These are phyloP conservation scores for Cucurbita argyrosperma DNA, from an alignment of 306 rosid genomes.

Conservation along the genomic window DNA sequence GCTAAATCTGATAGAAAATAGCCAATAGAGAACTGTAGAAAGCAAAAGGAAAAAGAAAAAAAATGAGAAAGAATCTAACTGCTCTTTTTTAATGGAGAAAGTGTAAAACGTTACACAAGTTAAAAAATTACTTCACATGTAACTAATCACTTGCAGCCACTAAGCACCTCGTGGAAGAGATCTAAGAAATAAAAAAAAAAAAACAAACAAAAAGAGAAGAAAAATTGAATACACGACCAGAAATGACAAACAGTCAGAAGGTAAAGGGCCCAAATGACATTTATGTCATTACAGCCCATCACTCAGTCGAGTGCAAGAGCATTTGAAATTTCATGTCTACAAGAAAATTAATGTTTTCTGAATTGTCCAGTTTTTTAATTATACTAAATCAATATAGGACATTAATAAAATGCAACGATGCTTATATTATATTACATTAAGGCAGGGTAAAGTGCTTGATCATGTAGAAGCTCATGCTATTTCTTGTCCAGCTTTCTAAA, in stretches of 20 bases:
- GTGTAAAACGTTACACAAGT: not conserved
- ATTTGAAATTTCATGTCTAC: not conserved
- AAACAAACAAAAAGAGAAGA: not conserved
- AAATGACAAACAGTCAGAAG: not conserved
- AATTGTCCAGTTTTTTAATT: not conserved
- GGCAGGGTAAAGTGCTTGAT: not conserved
- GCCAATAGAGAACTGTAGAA: slow-evolving; percentile 64
- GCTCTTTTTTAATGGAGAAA: not conserved
- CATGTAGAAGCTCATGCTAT: not conserved
- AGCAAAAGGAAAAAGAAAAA: not conserved
- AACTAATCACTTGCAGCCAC: slow-evolving; percentile 1
- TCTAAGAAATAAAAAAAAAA: not conserved
- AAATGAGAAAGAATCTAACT: slow-evolving; percentile 4
- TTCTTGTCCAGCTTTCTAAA: not conserved
- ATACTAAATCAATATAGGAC: not conserved
- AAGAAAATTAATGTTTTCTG: not conserved
- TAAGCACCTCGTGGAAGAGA: not conserved
- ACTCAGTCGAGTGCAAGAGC: not conserved
- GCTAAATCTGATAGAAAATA: slow-evolving; percentile 76
- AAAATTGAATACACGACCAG: not conserved
- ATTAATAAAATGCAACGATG: not conserved
- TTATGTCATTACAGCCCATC: not conserved
- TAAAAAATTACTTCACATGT: not conserved
- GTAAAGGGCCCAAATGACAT: not conserved
- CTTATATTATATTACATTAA: not conserved